Base-by-base conservation (phyloP, 345 rosid genomes). In the Lagerstroemia speciosa region DNA sequence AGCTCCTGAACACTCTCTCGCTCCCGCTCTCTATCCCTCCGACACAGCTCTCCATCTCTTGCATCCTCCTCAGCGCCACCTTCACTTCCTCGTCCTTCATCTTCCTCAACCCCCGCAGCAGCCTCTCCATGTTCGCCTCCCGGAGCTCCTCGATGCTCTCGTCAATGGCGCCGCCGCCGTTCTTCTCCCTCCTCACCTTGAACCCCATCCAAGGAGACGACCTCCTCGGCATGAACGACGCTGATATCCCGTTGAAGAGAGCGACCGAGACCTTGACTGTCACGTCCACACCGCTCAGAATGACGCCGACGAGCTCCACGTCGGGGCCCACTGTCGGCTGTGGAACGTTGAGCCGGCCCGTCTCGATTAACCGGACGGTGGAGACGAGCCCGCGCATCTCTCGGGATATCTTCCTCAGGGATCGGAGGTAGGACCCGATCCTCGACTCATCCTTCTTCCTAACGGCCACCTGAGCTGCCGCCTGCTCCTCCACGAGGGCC, bases 1-100 rank as follows among this genome's bases (percentile, higher is more conserved):
- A 73, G 45, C 89, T 81, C 77, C 92, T 79, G 30, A 83, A 82
- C 33, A 81, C 83, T 61, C 74, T 83, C 71, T 76, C 81, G 22
- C 79, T 75, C 5, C 74, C 79, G 20, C 50, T 41, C 62, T 80
- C 87, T 32, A 87, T 67, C 17, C 43, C 77, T 27, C 72, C 38
- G 41, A 87, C 67, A 65, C 82, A 75, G 2, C 37, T 74, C 65
- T 84, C 92, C 68, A 83, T 33, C 5, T 75, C 78, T 33, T 71
- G 73, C 86, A 87, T 80, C 65, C 72, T 77, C 70, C 69, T 79
- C 78, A 78, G 62, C 12, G 76, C 78, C 60, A 67, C 55, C 72
- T 62, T 81, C 75, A 78, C 81, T 38, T 83, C 87, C 31, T 77
- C 92, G 15, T 79, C 86, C 40, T 77, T 74, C 66, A 81, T 80